These are phyloP conservation scores for Pinus taeda DNA, from an alignment of 75 land plant species.

Conservation along the genomic window DNA sequence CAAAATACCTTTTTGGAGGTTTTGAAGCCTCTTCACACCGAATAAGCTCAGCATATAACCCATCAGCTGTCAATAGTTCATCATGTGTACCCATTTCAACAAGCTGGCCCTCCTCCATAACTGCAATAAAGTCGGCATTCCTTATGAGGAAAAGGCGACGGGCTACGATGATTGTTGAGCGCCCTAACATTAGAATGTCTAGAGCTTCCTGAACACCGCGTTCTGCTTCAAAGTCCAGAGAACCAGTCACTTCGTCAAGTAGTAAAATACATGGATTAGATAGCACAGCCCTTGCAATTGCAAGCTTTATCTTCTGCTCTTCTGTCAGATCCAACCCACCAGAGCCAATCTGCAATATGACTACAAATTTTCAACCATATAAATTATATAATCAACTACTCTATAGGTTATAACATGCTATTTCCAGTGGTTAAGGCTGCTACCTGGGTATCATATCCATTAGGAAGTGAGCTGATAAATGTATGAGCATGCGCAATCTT, in stretches of 20 bases:
- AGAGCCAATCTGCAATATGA: slow-evolving; percentile 74
- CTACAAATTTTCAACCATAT: neutral
- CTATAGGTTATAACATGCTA: neutral
- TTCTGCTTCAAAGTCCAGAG: slow-evolving; percentile 97
- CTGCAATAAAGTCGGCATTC: slow-evolving; percentile 98
- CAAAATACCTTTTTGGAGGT: slow-evolving; percentile 78
- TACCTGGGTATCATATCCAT: slow-evolving; percentile 95
- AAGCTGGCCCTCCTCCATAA: slow-evolving; percentile 98
- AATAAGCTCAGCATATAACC: slow-evolving; percentile 94
- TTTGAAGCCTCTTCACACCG: slow-evolving; percentile 96
- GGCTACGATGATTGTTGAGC: slow-evolving; percentile 93
- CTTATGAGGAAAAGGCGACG: slow-evolving; percentile 87
- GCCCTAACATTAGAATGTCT: slow-evolving; percentile 91
- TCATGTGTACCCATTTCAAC: slow-evolving; percentile 99
- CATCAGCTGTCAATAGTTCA: slow-evolving; percentile 73
- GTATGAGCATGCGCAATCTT: slow-evolving; percentile 99
- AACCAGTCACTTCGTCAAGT: slow-evolving; percentile 97
- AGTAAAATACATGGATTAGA: slow-evolving; percentile 93
- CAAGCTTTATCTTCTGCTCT: slow-evolving; percentile 92
- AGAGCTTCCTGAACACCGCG: slow-evolving; percentile 91
- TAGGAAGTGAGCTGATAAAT: slow-evolving; percentile 91
- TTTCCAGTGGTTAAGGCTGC: neutral
- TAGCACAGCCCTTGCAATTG: slow-evolving; percentile 96
- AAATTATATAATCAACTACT: neutral
- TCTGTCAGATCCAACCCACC: slow-evolving; percentile 74